Conservation (phyloP, 1,284 basidiomycete species). For the Gymnopus androsaceus region DNA sequence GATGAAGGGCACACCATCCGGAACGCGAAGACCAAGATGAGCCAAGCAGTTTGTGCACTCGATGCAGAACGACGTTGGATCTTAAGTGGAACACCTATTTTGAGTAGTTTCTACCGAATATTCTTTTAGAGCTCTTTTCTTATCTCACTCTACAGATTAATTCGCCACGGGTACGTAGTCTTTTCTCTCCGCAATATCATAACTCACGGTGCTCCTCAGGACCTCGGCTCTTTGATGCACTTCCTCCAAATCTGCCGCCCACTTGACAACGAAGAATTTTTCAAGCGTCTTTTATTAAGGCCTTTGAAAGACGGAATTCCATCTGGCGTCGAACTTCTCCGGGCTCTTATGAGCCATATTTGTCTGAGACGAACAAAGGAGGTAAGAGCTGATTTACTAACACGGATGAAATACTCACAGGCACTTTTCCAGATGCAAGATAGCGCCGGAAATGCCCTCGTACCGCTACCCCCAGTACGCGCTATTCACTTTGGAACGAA, state of each 20-base stretch:
- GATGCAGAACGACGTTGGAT: constrained; percentile 79
- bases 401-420: neutral
- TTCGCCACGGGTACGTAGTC: constrained; percentile 57
- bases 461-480: constrained; percentile 73
- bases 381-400: constrained; percentile 37
- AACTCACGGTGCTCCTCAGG: constrained; percentile 42
- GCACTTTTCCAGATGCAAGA: constrained; percentile 73
- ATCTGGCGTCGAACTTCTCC: constrained; percentile 66
- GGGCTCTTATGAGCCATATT: constrained; percentile 83
- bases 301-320: neutral
- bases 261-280: constrained; percentile 79
- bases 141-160: constrained; percentile 61
- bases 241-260: constrained; percentile 84
- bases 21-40: constrained; percentile 85
- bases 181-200: neutral
- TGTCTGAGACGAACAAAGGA: constrained; percentile 89
- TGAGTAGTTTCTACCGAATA: constrained; percentile 39
- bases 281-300: constrained; percentile 73
- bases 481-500: neutral
- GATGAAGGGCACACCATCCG: constrained; percentile 89
- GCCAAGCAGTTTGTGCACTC: constrained; percentile 68
- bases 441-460: constrained; percentile 66
- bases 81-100: constrained; percentile 85
- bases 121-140: constrained; percentile 1
- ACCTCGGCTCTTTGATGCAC: constrained; percentile 81